phyloP scores from a whole-genome alignment of 2,329 filamentous ascomycete genomes.

The Aspergillus transmontanensis region DNA sequence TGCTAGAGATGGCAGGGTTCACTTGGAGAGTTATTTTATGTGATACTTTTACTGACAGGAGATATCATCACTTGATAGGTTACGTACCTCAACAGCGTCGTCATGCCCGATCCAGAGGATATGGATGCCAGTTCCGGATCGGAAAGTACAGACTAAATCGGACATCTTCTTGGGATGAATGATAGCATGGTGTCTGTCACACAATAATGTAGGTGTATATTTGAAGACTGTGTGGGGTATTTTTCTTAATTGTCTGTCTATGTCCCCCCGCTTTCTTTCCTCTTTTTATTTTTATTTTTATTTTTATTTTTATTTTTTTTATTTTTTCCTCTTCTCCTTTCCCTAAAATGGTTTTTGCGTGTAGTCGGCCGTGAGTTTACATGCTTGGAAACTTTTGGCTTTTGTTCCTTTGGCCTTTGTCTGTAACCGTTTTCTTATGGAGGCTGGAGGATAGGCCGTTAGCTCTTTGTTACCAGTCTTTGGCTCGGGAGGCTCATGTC shows the following conservation, averaged over 20 bases:
- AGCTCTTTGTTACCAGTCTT: not conserved
- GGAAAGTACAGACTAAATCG: constrained; percentile 16
- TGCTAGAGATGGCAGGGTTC: constrained; percentile 14
- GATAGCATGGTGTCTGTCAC: constrained; percentile 5
- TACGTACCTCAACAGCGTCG: constrained; percentile 70
- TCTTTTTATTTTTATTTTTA: not conserved
- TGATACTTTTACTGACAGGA: constrained; percentile 27
- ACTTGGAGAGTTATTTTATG: constrained; percentile 4
- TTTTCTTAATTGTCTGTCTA: constrained; percentile 6
- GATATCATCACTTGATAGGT: constrained; percentile 52
- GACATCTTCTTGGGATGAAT: not conserved
- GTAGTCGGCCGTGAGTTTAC: not conserved
- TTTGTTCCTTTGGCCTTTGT: not conserved
- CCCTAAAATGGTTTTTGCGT: constrained; percentile 2
- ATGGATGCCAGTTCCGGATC: constrained; percentile 42
- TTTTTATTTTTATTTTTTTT: not conserved
- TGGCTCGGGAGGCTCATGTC: not conserved
- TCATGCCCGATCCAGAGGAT: constrained; percentile 69
- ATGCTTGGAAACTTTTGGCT: not conserved
- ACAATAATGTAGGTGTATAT: constrained; percentile 9
- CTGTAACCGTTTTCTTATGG: constrained; percentile 9
- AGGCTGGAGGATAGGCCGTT: constrained; percentile 2
- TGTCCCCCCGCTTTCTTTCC: not conserved
- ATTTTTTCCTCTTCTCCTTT: constrained; percentile 3
- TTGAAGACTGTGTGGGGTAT: constrained; percentile 1